A percentile compares a stretch with the other conserved stretches of the same genome.
These are phyloP conservation scores for Nicotiana tomentosiformis DNA, from an alignment of 257 asterid species.

Conservation along the genomic window DNA sequence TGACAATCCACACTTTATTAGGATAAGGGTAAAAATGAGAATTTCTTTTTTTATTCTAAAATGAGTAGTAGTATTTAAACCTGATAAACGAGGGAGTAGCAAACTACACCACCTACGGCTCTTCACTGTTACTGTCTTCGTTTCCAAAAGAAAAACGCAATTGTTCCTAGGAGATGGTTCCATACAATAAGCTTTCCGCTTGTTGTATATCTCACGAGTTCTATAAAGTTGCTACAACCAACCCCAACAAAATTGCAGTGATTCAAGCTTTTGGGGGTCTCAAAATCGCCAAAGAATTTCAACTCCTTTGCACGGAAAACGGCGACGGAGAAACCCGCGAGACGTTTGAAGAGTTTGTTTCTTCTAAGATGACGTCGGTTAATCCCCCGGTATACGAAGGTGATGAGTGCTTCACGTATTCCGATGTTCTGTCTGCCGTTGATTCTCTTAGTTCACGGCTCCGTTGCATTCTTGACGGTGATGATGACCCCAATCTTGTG, in stretches of 20 bases:
- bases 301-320: not conserved
- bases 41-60: too few species aligned
- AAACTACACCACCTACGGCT: not conserved
- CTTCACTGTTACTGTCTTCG: not conserved
- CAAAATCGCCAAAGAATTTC: slow-evolving; percentile 29
- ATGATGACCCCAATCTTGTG: slow-evolving; percentile 37
- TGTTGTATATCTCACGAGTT: slow-evolving; percentile 85
- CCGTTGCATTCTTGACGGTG: slow-evolving; percentile 49
- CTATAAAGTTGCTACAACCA: slow-evolving; percentile 41
- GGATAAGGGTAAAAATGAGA: too few species aligned
- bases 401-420: slow-evolving; percentile 72
- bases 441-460: slow-evolving; percentile 55
- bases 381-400: slow-evolving; percentile 50
- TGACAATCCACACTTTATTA: too few species aligned
- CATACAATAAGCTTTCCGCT: slow-evolving; percentile 14
- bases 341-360: slow-evolving; percentile 11
- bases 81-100: too few species aligned
- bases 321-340: slow-evolving; percentile 1
- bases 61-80: too few species aligned
- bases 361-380: slow-evolving; percentile 19
- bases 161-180: not conserved
- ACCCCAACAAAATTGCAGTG: slow-evolving; percentile 56
- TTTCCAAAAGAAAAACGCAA: not conserved
- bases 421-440: slow-evolving; percentile 61
- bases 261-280: slow-evolving; percentile 66